Evolutionary conservation across 495 filamentous ascomycete species (phyloP), one percentile per base, ranked within the genome.

Genomic region (Talaromyces stipitatus): DNA sequence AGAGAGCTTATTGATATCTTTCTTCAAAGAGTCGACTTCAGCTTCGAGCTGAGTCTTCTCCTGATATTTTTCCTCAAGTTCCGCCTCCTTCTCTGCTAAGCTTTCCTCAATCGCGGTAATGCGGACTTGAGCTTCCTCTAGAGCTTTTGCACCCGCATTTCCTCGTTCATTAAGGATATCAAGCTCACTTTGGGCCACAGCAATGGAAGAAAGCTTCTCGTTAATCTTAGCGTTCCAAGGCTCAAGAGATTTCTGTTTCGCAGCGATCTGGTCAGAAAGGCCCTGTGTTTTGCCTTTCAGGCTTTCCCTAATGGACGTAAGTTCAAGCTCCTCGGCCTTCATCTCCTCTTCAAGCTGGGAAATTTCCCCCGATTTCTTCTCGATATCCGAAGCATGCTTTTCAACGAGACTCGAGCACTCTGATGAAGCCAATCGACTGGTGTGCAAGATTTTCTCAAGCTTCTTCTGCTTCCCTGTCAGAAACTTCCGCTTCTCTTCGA

Each of bases 161-260:
- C 88, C 86, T 61, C 88, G 88, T 67, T 97, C 92, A 24, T 83
- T 80, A 3, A 97, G 75, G 58, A 98, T 97, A 47, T 94, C 85
- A 54, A 97, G 82, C 70, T 98, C 94, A 67, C 88, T 92, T 67
- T 95, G 88, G 3, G 94, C 90, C 26, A 98, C 91, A 12, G 94
- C 92, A 63, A 96, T 92, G 8, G 88, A 82, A 2, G 91, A 96
- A 61, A 90, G 87, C 68, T 96, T 97, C 67, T 94, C 82, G 65
- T 95, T 97, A 74, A 98, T 91, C 72, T 91, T 96, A 50, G 88
- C 90, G 56, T 90, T 92, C 92, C 92, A 98, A 0, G 94, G 94
- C 73, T 97, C 92, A 8, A 98, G 79, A 2, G 88, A 87, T 72
- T 95, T 96, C 63, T 98, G 94, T 71, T 96, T 97, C 1, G 78